Conservation (phyloP, 2,329 filamentous ascomycete genomes). For the Erysiphe pulchra region DNA sequence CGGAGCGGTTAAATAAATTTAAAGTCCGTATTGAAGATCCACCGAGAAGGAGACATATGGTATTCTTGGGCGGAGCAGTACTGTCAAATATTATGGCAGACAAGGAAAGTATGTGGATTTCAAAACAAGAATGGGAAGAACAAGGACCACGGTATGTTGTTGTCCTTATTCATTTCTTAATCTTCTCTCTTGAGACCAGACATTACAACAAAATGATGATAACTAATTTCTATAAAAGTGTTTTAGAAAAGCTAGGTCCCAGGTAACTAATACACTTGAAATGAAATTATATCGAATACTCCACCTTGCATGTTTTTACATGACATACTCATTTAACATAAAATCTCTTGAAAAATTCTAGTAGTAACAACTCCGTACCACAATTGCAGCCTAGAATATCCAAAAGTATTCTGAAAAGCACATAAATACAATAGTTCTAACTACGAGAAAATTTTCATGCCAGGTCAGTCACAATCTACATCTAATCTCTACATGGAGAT, state of each 20-base stretch:
- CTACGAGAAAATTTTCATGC: no score
- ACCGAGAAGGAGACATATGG: conserved; percentile 88
- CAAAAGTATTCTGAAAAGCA: no score
- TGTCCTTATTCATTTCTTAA: not conserved
- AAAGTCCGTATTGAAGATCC: conserved; percentile 98
- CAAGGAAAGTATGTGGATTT: conserved; percentile 94
- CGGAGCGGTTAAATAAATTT: conserved; percentile 90
- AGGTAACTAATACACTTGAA: conserved; percentile 23
- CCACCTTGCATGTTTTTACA: no score
- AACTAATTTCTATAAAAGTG: conserved; percentile 18
- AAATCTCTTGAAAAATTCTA: no score
- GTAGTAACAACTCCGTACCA: no score
- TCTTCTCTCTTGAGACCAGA: conserved; percentile 1
- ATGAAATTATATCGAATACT: not conserved
- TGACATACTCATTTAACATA: no score
- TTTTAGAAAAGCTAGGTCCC: conserved; percentile 78
- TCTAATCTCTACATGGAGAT: no score
- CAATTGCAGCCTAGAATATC: no score
- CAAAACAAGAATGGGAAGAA: conserved; percentile 69
- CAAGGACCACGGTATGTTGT: conserved; percentile 28
- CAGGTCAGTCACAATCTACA: no score
- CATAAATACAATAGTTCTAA: no score
- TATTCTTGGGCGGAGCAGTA: conserved; percentile 93
- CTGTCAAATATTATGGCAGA: conserved; percentile 97
- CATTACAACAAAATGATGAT: not conserved